phyloP scores from a whole-genome alignment of 257 asterid species.

The Anisodus acutangulus region DNA sequence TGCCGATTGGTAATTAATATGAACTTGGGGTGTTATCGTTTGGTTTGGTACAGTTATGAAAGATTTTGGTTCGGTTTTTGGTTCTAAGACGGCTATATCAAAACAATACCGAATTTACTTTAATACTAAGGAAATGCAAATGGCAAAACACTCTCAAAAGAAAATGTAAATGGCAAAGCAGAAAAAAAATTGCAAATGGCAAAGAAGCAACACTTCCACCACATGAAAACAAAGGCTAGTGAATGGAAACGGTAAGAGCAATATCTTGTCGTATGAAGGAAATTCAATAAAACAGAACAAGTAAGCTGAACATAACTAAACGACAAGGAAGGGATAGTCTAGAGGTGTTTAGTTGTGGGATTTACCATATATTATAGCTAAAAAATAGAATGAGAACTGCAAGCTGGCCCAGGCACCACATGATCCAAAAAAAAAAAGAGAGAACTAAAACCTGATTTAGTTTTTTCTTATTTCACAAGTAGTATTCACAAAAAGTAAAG shows the following conservation, averaged over 20 bases:
- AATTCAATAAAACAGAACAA: background rate
- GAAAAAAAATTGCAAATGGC: background rate
- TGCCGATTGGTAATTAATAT: background rate
- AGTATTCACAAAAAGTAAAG: background rate
- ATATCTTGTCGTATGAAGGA: background rate
- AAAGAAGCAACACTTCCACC: background rate
- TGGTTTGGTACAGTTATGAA: background rate
- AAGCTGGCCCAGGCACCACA: background rate
- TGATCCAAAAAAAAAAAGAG: background rate
- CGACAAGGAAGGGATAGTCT: background rate
- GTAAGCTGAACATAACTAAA: background rate
- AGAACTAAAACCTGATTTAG: background rate
- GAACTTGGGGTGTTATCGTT: background rate
- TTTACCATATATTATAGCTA: background rate
- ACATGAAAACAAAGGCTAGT: constrained; percentile 2
- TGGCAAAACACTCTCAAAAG: background rate
- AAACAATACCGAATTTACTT: background rate
- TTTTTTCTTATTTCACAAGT: background rate
- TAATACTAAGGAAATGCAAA: background rate
- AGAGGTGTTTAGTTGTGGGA: background rate
- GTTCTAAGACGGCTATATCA: background rate
- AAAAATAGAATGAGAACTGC: background rate
- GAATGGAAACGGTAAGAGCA: background rate
- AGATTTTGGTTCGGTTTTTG: background rate
- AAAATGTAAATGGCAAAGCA: background rate